These are phyloP conservation scores for Penicillium coffeae DNA, from an alignment of 495 filamentous ascomycete genomes.

Conservation along the genomic window DNA sequence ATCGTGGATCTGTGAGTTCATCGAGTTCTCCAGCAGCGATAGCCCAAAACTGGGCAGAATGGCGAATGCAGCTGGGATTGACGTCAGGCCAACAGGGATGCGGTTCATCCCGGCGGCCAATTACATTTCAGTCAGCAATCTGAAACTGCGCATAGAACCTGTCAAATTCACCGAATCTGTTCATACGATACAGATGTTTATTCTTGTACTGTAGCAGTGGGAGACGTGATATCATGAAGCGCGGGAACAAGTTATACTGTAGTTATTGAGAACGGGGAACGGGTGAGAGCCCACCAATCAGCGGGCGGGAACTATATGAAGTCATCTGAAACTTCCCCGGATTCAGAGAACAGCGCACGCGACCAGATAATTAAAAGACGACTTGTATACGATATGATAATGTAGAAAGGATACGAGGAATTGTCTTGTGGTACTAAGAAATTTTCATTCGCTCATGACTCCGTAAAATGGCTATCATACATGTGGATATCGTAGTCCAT, in stretches of 20 bases:
- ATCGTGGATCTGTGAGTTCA: constrained; percentile 12
- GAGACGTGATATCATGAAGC: no score
- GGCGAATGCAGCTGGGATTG: constrained; percentile 10
- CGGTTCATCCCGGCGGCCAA: neutral
- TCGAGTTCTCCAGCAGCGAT: constrained; percentile 1
- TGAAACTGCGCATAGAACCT: neutral
- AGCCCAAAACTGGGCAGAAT: constrained; percentile 11
- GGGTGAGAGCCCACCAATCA: neutral
- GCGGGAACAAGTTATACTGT: no score
- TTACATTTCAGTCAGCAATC: neutral
- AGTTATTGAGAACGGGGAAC: no score
- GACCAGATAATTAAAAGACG: neutral
- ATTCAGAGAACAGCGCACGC: neutral
- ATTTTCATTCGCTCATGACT: constrained; percentile 16
- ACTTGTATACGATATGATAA: no score
- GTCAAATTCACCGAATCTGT: no score
- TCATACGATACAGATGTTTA: no score
- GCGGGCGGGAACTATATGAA: neutral
- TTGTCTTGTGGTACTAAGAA: neutral
- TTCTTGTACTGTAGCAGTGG: no score
- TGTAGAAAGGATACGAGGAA: no score
- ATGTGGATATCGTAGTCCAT: constrained; percentile 14
- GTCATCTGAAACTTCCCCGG: neutral
- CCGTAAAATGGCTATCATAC: constrained; percentile 19
- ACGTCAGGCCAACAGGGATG: constrained; percentile 9